These are phyloP conservation scores for Lactifluus piperatus DNA, from an alignment of 768 basidiomycete species.

Conservation along the genomic window DNA sequence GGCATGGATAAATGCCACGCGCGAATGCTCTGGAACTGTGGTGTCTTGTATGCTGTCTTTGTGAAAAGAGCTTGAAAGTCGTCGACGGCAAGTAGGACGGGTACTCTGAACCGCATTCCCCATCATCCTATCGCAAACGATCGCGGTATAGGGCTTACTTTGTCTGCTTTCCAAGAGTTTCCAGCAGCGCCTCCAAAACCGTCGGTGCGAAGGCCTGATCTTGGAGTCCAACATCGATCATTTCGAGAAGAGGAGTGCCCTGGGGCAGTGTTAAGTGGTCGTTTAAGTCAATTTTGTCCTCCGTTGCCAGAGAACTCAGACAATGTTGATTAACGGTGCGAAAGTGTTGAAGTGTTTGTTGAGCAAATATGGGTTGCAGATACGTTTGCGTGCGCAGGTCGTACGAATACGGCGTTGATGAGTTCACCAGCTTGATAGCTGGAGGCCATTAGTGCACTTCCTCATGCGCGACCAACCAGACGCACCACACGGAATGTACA, in stretches of 20 bases:
- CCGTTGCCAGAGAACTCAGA: slow-evolving; percentile 36
- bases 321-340: slow-evolving; percentile 45
- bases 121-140: neutral
- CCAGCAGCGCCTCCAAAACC: slow-evolving; percentile 50
- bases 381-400: slow-evolving; percentile 72
- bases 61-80: slow-evolving; percentile 80
- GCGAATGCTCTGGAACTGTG: slow-evolving; percentile 57
- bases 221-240: slow-evolving; percentile 51
- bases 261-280: slow-evolving; percentile 36
- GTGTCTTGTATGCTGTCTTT: slow-evolving; percentile 61
- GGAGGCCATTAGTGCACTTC: neutral
- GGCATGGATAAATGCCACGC: slow-evolving; percentile 76
- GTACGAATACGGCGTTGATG: slow-evolving; percentile 63
- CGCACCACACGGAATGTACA: slow-evolving; percentile 77
- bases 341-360: slow-evolving; percentile 55
- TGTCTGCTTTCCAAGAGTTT: slow-evolving; percentile 54
- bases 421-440: slow-evolving; percentile 62
- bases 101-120: slow-evolving; percentile 38
- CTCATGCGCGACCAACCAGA: neutral
- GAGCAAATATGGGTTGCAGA: slow-evolving; percentile 57
- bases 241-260: slow-evolving; percentile 43
- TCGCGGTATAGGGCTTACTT: slow-evolving; percentile 36
- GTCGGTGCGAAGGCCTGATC: slow-evolving; percentile 44
- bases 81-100: slow-evolving; percentile 79
- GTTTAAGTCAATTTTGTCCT: slow-evolving; percentile 37